Evolutionary conservation across 2,329 filamentous ascomycete species (phyloP).

Genomic region (Phyllachora maydis): DNA sequence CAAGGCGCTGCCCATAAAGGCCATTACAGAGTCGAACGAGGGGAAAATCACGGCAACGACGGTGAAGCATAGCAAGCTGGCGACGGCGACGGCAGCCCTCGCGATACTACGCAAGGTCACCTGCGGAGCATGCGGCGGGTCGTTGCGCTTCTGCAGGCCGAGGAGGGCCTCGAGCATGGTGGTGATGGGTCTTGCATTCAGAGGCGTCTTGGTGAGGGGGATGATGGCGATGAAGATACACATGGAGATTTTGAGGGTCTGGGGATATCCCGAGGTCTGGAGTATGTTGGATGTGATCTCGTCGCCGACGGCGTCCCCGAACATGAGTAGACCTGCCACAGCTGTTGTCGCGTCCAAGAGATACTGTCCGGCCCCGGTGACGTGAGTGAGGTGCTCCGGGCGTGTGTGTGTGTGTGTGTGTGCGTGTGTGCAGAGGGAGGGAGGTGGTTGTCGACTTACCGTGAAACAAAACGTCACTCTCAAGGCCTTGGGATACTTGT

Average conservation of each 20-base stretch:
- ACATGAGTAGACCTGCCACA: constrained; percentile 78
- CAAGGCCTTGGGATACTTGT: constrained; percentile 58
- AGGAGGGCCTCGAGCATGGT: constrained; percentile 65
- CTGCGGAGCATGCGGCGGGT: constrained; percentile 25
- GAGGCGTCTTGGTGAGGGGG: constrained; percentile 82
- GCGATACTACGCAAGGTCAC: constrained; percentile 31
- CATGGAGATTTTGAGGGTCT: constrained; percentile 53
- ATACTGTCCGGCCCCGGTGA: constrained; percentile 37
- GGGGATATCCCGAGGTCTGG: constrained; percentile 51
- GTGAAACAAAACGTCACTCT: constrained; percentile 73
- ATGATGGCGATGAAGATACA: constrained; percentile 81
- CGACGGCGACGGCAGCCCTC: constrained; percentile 41
- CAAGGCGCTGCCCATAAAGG: constrained; percentile 69
- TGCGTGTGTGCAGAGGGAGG: constrained; percentile 4
- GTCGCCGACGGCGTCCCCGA: constrained; percentile 70
- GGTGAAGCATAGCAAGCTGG: constrained; percentile 52
- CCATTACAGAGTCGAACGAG: constrained; percentile 77
- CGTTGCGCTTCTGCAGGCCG: no score
- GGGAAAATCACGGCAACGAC: constrained; percentile 50
- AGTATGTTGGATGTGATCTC: constrained; percentile 87
- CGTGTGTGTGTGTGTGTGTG: background rate
- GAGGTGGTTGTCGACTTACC: constrained; percentile 20
- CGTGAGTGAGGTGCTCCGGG: background rate
- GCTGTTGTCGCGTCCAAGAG: constrained; percentile 66
- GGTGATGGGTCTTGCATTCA: constrained; percentile 76